Conservation (phyloP, 139 green algal species). For the Ulvella scutata region DNA sequence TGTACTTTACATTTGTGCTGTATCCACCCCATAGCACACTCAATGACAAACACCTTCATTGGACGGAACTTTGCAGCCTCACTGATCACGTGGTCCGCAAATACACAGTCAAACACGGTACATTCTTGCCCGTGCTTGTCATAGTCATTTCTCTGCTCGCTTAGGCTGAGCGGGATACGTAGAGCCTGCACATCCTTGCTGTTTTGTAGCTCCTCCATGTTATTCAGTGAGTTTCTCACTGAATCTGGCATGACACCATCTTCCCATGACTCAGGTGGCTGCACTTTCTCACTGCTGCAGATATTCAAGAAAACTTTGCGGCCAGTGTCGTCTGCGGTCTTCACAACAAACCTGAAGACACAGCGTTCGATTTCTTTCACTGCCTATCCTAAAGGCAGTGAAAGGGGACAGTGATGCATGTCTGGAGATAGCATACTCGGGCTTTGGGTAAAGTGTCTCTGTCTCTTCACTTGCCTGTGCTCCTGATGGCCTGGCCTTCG, state of each 20-base stretch:
- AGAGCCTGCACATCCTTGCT: constrained; percentile 20
- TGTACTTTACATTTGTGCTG: constrained; percentile 28
- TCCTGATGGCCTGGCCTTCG: background rate
- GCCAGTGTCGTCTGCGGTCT: constrained; percentile 22
- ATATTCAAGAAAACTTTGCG: constrained; percentile 41
- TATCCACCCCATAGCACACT: constrained; percentile 31
- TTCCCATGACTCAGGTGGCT: constrained; percentile 14
- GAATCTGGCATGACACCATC: constrained; percentile 9
- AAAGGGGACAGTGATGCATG: background rate
- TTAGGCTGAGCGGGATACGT: constrained; percentile 44
- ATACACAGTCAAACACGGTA: constrained; percentile 44
- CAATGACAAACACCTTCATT: constrained; percentile 51
- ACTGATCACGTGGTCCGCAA: constrained; percentile 39
- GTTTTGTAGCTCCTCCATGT: background rate
- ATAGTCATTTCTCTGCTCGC: constrained; percentile 17
- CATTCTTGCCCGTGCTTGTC: constrained; percentile 40
- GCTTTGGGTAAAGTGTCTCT: background rate
- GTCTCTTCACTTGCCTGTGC: background rate
- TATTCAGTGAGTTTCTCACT: constrained; percentile 6
- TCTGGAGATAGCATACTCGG: background rate
- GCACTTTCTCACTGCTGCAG: constrained; percentile 19
- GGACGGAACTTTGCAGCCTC: constrained; percentile 17
- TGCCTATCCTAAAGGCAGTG: background rate
- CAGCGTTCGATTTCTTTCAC: background rate
- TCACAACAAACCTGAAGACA: constrained; percentile 32